Evolutionary conservation across 2,329 filamentous ascomycete genomes (phyloP).

Genomic region (Pezicula radicicola): DNA sequence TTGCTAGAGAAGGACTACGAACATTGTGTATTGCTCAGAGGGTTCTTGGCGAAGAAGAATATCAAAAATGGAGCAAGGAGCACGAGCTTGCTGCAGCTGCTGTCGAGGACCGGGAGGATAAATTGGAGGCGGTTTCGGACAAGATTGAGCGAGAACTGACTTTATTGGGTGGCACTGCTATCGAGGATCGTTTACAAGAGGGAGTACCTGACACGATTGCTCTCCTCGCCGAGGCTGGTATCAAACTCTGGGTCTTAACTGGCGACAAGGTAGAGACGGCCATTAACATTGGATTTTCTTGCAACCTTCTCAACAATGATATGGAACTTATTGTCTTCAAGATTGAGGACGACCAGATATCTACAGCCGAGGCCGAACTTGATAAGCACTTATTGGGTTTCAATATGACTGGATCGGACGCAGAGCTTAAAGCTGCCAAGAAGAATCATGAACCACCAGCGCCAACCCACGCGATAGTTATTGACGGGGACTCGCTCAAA

Average conservation of each 20-base stretch:
- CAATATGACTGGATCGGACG: conserved; percentile 77
- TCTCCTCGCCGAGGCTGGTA: conserved; percentile 85
- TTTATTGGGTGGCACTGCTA: conserved; percentile 89
- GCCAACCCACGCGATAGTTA: conserved; percentile 86
- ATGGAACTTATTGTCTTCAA: conserved; percentile 96
- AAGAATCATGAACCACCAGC: conserved; percentile 82
- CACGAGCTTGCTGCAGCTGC: conserved; percentile 85
- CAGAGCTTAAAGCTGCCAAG: conserved; percentile 76
- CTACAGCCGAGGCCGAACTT: conserved; percentile 65
- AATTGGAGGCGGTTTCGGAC: conserved; percentile 85
- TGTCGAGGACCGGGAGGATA: conserved; percentile 84
- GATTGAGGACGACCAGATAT: conserved; percentile 68
- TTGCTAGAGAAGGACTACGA: conserved; percentile 89
- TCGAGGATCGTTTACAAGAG: conserved; percentile 95
- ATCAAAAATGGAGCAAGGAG: conserved; percentile 77
- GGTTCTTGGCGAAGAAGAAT: conserved; percentile 78
- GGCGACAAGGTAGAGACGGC: conserved; percentile 99
- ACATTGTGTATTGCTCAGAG: conserved; percentile 91
- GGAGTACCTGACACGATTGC: conserved; percentile 95
- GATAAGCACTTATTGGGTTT: conserved; percentile 73
- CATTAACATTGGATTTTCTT: conserved; percentile 99
- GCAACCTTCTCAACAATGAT: conserved; percentile 93
- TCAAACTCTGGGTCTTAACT: conserved; percentile 97
- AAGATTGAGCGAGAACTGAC: conserved; percentile 86
- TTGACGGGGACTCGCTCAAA: conserved; percentile 91